Conservation (phyloP, 2,329 filamentous ascomycete species). For the Zasmidium angulare region DNA sequence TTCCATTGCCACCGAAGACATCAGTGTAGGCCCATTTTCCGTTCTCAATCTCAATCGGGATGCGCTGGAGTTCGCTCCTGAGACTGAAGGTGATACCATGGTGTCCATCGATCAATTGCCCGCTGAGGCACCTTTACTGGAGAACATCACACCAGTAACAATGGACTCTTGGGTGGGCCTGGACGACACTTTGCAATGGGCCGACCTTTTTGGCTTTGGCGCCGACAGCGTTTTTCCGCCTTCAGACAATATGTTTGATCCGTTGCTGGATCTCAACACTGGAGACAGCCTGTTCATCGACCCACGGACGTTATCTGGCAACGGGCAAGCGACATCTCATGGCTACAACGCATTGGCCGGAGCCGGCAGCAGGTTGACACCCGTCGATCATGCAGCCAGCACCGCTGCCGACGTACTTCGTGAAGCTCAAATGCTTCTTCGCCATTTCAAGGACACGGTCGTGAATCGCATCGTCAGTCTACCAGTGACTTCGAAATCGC, state of each 20-base stretch:
- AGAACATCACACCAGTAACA: slow-evolving; percentile 2
- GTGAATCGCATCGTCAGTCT: slow-evolving; percentile 1
- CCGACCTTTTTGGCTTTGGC: slow-evolving; percentile 11
- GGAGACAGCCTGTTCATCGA: neutral
- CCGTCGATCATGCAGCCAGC: neutral
- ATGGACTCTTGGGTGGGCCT: slow-evolving; percentile 6
- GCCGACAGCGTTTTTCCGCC: slow-evolving; percentile 3
- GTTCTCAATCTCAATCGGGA: slow-evolving; percentile 4
- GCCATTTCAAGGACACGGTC: slow-evolving; percentile 11
- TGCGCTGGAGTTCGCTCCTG: neutral
- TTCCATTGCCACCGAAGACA: neutral
- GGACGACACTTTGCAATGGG: slow-evolving; percentile 11
- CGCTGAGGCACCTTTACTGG: neutral
- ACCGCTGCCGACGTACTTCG: neutral
- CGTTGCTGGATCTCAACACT: slow-evolving; percentile 6
- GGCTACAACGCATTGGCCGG: neutral
- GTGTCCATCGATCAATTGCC: neutral
- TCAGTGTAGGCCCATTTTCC: slow-evolving; percentile 9
- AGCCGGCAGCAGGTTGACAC: neutral
- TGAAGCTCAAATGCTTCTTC: slow-evolving; percentile 8
- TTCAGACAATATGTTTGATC: slow-evolving; percentile 8
- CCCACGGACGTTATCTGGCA: neutral
- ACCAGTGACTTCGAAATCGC: slow-evolving; percentile 10
- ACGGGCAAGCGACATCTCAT: neutral
- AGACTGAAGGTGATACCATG: neutral